These are phyloP conservation scores for Podospora australis DNA, from an alignment of 495 filamentous ascomycete genomes.

Conservation along the genomic window DNA sequence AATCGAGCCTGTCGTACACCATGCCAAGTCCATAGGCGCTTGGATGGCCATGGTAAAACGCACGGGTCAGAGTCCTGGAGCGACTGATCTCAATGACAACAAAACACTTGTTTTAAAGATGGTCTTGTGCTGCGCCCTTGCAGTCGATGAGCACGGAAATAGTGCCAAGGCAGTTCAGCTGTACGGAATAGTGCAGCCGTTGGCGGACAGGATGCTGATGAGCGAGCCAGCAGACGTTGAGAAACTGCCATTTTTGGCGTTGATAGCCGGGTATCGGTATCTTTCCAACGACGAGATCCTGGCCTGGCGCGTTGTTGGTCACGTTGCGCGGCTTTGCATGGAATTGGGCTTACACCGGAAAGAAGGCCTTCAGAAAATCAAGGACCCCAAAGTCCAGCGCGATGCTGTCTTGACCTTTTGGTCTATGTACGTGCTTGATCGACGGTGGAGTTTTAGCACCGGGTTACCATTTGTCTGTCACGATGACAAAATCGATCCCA, in stretches of 20 bases:
- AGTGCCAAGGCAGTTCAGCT: slow-evolving; percentile 64
- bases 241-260: slow-evolving; percentile 63
- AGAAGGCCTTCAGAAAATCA: slow-evolving; percentile 61
- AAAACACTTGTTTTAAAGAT: slow-evolving; percentile 69
- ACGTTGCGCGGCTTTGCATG: slow-evolving; percentile 67
- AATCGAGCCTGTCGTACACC: slow-evolving; percentile 57
- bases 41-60: slow-evolving; percentile 54
- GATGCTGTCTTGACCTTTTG: slow-evolving; percentile 66
- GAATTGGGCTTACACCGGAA: slow-evolving; percentile 75
- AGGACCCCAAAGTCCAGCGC: slow-evolving; percentile 55
- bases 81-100: slow-evolving; percentile 61
- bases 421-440: slow-evolving; percentile 72
- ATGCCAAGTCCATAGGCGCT: slow-evolving; percentile 58
- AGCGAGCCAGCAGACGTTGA: slow-evolving; percentile 59
- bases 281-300: slow-evolving; percentile 73
- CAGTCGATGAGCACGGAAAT: slow-evolving; percentile 67
- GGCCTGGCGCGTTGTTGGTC: slow-evolving; percentile 72
- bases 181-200: slow-evolving; percentile 62
- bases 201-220: slow-evolving; percentile 62
- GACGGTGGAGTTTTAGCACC: slow-evolving; percentile 75
- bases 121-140: slow-evolving; percentile 66
- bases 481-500: slow-evolving; percentile 77
- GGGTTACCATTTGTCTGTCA: slow-evolving; percentile 76
- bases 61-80: slow-evolving; percentile 19
- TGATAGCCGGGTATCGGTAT: slow-evolving; percentile 79